phyloP scores from a whole-genome alignment of 257 asterid genomes.

The Solanum infundibuliforme region DNA sequence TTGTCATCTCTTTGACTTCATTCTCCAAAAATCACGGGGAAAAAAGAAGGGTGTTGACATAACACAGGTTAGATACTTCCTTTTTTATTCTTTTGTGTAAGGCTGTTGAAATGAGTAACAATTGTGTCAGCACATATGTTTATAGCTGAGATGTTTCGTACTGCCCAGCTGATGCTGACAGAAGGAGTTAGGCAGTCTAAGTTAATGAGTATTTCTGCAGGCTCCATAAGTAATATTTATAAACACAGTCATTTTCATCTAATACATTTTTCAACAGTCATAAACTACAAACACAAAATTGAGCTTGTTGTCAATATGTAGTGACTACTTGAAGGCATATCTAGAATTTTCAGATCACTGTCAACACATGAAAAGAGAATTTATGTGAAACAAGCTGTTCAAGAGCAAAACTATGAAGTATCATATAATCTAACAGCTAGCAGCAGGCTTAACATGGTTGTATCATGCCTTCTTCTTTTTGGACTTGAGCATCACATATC shows the following conservation, averaged over 20 bases:
- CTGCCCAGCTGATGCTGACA: background rate
- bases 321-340: background rate
- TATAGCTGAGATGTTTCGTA: background rate
- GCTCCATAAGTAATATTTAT: background rate
- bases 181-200: background rate
- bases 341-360: background rate
- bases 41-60: background rate
- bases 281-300: background rate
- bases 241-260: background rate
- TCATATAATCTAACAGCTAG: background rate
- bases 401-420: background rate
- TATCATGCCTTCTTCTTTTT: slow-evolving; percentile 54
- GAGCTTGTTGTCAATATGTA: background rate
- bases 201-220: background rate
- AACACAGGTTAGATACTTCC: background rate
- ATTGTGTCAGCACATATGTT: background rate
- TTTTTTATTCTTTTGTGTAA: background rate
- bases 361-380: background rate
- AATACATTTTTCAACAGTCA: background rate
- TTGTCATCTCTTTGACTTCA: background rate
- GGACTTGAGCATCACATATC: slow-evolving; percentile 80
- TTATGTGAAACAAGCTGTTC: background rate
- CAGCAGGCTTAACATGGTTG: background rate
- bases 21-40: background rate
- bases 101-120: background rate